phyloP scores from a whole-genome alignment of 164 flowering plant genomes.

The Umbellularia californica region DNA sequence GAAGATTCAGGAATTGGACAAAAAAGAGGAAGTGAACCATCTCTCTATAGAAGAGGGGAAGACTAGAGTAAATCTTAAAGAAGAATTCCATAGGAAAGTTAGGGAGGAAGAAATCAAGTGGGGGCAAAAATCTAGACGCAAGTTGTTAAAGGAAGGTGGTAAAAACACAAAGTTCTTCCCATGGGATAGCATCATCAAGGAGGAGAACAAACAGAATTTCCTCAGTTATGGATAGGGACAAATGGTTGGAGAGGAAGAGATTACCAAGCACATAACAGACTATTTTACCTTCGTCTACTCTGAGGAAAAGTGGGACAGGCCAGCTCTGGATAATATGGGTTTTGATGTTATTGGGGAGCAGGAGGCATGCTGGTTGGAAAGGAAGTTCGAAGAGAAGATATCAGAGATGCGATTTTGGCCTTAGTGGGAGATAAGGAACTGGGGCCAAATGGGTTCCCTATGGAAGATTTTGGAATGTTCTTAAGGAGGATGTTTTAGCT shows the following conservation, averaged over 20 bases:
- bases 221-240: neutral
- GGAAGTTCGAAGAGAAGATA: neutral
- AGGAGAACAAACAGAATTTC: neutral
- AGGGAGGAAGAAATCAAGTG: neutral
- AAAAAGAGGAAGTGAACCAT: neutral
- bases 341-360: neutral
- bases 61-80: neutral
- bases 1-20: neutral
- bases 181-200: neutral
- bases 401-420: neutral
- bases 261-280: neutral
- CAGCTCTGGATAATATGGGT: neutral
- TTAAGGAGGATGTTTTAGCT: neutral
- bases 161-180: neutral
- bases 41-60: neutral
- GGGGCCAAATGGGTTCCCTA: neutral
- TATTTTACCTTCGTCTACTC: neutral
- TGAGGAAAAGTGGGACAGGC: neutral
- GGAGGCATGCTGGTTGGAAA: neutral
- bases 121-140: neutral
- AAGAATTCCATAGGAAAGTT: neutral
- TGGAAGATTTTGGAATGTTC: neutral
- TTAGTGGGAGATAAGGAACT: neutral
- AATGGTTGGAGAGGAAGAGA: neutral
- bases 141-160: neutral